Percentiles rank a stretch among this genome's conserved stretches.
These are phyloP conservation scores for Stephania cephalantha DNA, from an alignment of 164 flowering plant genomes.

Conservation along the genomic window DNA sequence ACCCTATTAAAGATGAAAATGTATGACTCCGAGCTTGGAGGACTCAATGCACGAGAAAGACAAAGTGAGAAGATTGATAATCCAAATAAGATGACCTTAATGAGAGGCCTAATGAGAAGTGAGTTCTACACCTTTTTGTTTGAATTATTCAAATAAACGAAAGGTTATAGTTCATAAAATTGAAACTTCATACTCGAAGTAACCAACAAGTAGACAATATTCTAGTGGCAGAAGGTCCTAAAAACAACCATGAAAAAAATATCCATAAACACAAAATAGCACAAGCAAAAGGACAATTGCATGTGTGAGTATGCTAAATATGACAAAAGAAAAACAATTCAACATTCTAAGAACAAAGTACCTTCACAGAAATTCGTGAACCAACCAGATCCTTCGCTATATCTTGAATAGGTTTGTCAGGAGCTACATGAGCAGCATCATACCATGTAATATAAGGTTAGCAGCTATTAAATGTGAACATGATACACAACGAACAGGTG, in stretches of 20 bases:
- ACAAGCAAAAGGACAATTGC: background rate
- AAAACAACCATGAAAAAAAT: background rate
- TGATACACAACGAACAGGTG: background rate
- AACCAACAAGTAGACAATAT: background rate
- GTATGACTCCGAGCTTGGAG: no score
- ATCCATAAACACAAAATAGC: background rate
- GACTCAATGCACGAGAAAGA: no score
- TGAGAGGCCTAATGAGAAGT: no score
- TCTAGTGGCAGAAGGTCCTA: background rate
- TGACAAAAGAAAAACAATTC: background rate
- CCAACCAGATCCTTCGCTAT: constrained; percentile 63
- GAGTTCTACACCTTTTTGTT: no score
- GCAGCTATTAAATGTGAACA: background rate
- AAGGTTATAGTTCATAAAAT: no score
- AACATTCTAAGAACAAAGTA: constrained; percentile 18
- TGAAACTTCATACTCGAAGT: background rate
- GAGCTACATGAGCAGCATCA: constrained; percentile 40
- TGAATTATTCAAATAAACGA: no score
- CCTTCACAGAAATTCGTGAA: constrained; percentile 68
- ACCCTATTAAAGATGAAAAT: no score
- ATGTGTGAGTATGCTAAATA: no score
- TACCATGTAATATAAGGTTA: constrained; percentile 1
- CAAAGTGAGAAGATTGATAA: no score
- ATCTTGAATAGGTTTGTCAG: constrained; percentile 51
- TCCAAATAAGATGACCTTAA: no score